Evolutionary conservation across 495 filamentous ascomycete species (phyloP).

Genomic region (Talaromyces stipitatus): DNA sequence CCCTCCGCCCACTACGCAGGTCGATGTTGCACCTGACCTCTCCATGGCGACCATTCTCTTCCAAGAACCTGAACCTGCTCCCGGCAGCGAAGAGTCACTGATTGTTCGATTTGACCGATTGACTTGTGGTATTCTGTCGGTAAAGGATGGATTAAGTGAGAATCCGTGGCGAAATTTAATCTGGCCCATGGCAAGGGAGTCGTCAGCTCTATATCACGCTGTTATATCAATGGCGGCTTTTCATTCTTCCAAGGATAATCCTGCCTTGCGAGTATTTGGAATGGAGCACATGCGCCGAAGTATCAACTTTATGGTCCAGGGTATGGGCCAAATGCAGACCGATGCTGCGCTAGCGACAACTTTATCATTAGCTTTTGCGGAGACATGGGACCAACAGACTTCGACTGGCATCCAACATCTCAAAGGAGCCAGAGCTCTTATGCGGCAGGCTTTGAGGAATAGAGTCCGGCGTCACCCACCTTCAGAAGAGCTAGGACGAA

Average conservation of each 20-base stretch:
- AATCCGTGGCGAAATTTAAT: constrained; percentile 73
- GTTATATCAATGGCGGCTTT: constrained; percentile 70
- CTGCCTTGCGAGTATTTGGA: constrained; percentile 52
- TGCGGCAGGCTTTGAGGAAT: constrained; percentile 48
- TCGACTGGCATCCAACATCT: constrained; percentile 70
- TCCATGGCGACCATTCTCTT: constrained; percentile 8
- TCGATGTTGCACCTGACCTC: neutral
- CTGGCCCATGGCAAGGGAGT: constrained; percentile 62
- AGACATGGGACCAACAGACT: constrained; percentile 71
- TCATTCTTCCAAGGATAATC: constrained; percentile 56
- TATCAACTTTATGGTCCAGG: constrained; percentile 48
- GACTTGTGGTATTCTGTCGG: constrained; percentile 70
- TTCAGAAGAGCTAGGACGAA: constrained; percentile 41
- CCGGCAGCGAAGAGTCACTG: constrained; percentile 55
- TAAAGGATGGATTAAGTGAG: constrained; percentile 62
- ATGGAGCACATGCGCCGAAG: constrained; percentile 68
- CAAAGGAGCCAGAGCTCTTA: constrained; percentile 58
- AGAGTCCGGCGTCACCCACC: constrained; percentile 24
- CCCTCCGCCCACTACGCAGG: neutral
- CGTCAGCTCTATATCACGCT: constrained; percentile 66
- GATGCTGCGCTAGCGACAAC: constrained; percentile 70
- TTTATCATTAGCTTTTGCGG: constrained; percentile 65
- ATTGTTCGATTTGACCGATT: constrained; percentile 59
- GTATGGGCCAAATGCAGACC: constrained; percentile 52
- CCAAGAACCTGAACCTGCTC: constrained; percentile 35